Evolutionary conservation across 768 basidiomycete genomes (phyloP), one percentile per base, ranked within the genome.

Genomic region (Agaricus bisporus): DNA sequence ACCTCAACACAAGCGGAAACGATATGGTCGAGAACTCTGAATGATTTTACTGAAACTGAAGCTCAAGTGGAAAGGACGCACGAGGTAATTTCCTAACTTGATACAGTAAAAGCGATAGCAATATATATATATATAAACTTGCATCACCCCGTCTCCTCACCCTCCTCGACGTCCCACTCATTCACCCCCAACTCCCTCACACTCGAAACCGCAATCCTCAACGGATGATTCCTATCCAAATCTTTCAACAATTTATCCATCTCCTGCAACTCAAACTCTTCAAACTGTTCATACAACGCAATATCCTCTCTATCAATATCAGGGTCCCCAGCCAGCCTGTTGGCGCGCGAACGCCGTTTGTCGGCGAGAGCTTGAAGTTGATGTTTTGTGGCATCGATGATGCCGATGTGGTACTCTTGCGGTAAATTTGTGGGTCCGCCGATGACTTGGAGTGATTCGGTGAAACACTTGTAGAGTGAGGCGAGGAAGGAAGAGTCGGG

Each of bases 191-290:
- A 68, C 47, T 88, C 88, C 59, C 80, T 74, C 35, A 91, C 85
- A 63, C 87, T 83, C 51, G 81, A 75, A 1, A 91, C 72, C 0
- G 87, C 87, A 38, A 90, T 74, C 48, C 89, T 63, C 55, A 91
- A 60, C n/a, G 79, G 73, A 66, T 89, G 84, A 43, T 75, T 75
- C 22, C 66, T 58, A 58, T 88, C 84, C 51, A 91, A 70, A 56
- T 71, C 57, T 41, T 60, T 57, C 49, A 89, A 61, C 68, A 86
- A 73, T 73, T 80, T 85, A 42, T 69, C 76, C 82, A 91, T 88
- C 64, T 90, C 89, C 64, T 90, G 88, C 58, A 90, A 64, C 59
- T 82, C 85, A 61, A 86, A 89, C 52, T 88, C 88, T 64, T 90
- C 89, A 69, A 90, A 83, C 73, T 92, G 88, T 66, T 91, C 87